Percentiles rank a stretch among this genome's conserved stretches.
These are phyloP conservation scores for Fusarium decemcellulare DNA, from an alignment of 2,329 filamentous ascomycete species.

Conservation along the genomic window DNA sequence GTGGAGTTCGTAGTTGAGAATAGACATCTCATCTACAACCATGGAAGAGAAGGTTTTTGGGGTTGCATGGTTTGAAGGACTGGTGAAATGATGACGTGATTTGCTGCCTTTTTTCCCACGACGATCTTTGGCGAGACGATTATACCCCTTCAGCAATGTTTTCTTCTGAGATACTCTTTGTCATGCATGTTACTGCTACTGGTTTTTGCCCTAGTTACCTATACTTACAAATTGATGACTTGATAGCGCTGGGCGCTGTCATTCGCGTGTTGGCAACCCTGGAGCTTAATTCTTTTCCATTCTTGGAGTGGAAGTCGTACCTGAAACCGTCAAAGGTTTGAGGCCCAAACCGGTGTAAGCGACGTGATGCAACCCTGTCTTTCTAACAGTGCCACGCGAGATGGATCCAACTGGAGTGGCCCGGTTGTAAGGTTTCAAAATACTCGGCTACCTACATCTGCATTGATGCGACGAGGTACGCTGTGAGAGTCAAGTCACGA, in stretches of 20 bases:
- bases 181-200: background rate
- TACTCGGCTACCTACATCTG: too few relatives aligned
- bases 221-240: background rate
- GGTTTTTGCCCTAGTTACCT: background rate
- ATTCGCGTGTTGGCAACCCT: background rate
- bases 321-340: background rate
- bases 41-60: background rate
- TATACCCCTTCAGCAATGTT: constrained; percentile 26
- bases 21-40: background rate
- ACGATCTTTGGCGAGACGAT: constrained; percentile 15
- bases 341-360: background rate
- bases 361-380: background rate
- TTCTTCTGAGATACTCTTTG: background rate
- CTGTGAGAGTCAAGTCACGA: too few relatives aligned
- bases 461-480: too few relatives aligned
- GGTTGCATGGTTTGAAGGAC: background rate
- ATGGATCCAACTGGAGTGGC: too few relatives aligned
- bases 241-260: background rate
- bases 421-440: too few relatives aligned
- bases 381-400: background rate
- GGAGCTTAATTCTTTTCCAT: too few relatives aligned
- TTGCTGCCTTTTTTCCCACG: constrained; percentile 18
- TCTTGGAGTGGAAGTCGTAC: too few relatives aligned
- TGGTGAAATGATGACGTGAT: constrained; percentile 1
- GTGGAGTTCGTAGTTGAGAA: constrained; percentile 27